phyloP scores from a whole-genome alignment of 306 rosid genomes.

The Pueraria montana region DNA sequence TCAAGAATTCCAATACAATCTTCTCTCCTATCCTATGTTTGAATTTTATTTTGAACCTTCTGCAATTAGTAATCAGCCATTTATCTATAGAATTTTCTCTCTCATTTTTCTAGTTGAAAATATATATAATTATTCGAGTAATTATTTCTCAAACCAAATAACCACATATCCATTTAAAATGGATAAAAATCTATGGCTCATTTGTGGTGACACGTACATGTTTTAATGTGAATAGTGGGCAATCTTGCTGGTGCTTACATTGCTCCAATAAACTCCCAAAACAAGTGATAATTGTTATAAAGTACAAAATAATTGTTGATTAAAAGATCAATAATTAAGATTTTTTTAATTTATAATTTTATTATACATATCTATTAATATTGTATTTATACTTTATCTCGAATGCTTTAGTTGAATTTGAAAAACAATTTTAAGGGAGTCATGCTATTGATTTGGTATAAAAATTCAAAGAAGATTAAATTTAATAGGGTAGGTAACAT shows the following conservation, averaged over 20 bases:
- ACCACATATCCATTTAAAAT: not conserved
- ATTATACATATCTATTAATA: no score
- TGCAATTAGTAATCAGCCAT: not conserved
- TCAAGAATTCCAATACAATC: not conserved
- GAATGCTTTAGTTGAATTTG: not conserved
- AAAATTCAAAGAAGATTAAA: not conserved
- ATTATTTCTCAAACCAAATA: not conserved
- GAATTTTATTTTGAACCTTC: not conserved
- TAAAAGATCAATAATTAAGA: no score
- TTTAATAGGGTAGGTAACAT: not conserved
- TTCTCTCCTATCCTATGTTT: not conserved
- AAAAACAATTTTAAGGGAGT: not conserved
- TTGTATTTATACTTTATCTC: not conserved
- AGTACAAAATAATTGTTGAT: no score
- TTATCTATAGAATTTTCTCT: not conserved
- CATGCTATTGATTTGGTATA: not conserved
- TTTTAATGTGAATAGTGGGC: not conserved
- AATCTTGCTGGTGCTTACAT: not conserved
- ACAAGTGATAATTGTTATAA: not conserved
- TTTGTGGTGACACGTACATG: not conserved
- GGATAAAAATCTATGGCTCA: not conserved
- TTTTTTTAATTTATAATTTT: not conserved
- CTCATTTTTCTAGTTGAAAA: not conserved
- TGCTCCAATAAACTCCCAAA: not conserved
- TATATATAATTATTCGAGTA: no score